Base-by-base conservation (phyloP, 805 yeast genomes). In the Ogataea pini region DNA sequence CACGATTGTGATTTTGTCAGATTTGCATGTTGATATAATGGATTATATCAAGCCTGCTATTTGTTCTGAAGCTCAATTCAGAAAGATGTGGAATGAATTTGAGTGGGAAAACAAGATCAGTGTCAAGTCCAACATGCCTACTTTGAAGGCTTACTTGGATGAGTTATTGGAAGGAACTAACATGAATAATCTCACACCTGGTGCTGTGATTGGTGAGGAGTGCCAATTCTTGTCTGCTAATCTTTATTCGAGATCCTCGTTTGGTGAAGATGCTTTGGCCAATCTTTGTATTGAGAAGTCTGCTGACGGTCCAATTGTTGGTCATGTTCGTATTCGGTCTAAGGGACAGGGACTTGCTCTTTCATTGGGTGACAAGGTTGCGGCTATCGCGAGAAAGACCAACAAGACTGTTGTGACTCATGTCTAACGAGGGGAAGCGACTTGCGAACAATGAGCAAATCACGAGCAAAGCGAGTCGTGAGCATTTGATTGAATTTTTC, bases 21-120 rank as follows among this genome's bases (percentile, higher is more conserved):
- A 94, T 65, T 90, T 94, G 42, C 96, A 91, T 65, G 91, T 94
- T 50, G 97, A 94, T 67, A 88, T 94, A 46, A 89, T 94, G 90
- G 98, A 94, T 69, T 94, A 94, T 72, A 90, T 94, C 68, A 89
- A 89, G 67, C 97, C 99, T 17, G 94, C 96, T n/a, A 78, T 80
- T 19, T 88, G 96, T 67, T 73, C 90, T 13, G 98, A 92, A 70
- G 81, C 83, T 38, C 86, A 81, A 58, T 94, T 94, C 86, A 86
- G 99, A 64, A 80, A 83, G 61, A 92, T 91, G 98, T 94, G 99
- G 99, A 89, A 90, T 67, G 97, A 91, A 67, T 94, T 95, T 65
- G 99, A 94, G 72, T 94, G 99, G 99, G 99, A 94, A 71, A 94
- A 94, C 75, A 94, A 94, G 75, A 91, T 94, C 59, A 87, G 91